Evolutionary conservation across 352 stramenopile genomes (phyloP).

Genomic region (Phytophthora macrochlamydospora): DNA sequence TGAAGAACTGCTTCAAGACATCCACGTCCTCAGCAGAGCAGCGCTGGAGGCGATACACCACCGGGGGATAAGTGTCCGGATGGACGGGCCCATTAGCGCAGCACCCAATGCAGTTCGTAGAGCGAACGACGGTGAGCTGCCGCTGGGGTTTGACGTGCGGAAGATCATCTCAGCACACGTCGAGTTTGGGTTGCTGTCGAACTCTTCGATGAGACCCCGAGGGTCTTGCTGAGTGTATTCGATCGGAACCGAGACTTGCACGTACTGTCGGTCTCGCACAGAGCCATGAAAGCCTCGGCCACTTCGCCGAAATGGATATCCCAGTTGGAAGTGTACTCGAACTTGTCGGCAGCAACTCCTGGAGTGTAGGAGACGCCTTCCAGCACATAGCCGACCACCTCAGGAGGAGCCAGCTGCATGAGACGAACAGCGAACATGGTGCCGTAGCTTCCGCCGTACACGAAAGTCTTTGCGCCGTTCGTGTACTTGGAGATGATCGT

Average conservation of each 20-base stretch:
- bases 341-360: conserved; percentile 20
- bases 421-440: conserved; percentile 50
- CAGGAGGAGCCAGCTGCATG: conserved; percentile 48
- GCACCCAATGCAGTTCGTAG: conserved; percentile 34
- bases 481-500: conserved; percentile 40
- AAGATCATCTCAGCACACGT: conserved; percentile 17
- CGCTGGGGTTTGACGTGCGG: not conserved
- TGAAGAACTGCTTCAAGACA: conserved; percentile 31
- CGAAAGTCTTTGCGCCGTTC: conserved; percentile 26
- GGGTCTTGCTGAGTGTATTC: conserved; percentile 19
- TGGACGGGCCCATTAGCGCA: conserved; percentile 25
- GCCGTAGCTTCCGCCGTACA: conserved; percentile 59
- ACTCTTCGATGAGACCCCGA: conserved; percentile 18
- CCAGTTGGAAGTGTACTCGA: conserved; percentile 44
- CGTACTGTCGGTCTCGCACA: conserved; percentile 20
- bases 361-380: conserved; percentile 49
- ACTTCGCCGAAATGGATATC: conserved; percentile 46
- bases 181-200: conserved; percentile 30
- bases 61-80: conserved; percentile 41
- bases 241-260: conserved; percentile 28
- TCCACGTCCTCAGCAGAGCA: conserved; percentile 35
- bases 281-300: conserved; percentile 35
- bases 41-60: conserved; percentile 48
- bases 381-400: conserved; percentile 52
- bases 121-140: conserved; percentile 25